Evolutionary conservation across 768 basidiomycete genomes (phyloP), one percentile per base, ranked within the genome.

Genomic region (Kockovaella imperatae): DNA sequence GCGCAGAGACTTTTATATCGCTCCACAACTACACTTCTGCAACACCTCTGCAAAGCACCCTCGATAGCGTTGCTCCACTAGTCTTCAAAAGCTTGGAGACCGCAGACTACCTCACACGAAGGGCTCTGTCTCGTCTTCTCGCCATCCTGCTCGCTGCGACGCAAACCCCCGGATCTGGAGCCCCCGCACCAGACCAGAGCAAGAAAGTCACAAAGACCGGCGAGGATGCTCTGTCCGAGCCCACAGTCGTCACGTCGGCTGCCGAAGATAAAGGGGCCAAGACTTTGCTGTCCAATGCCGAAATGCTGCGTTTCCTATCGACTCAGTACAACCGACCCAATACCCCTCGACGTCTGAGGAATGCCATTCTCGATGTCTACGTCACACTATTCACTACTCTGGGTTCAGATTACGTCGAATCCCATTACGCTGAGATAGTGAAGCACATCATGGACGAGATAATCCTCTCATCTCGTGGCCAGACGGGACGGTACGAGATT

Each of bases 281-380:
- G 56, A 78, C 85, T 0, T 78, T 90, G 30, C 74, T 88, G 47
- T 78, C 79, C 0, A 79, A 83, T 0, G 71, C 71, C 14, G 87
- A 91, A 59, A 93, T 96, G 89, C 72, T 96, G 8, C 67, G 66
- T n/a, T 80, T 81, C 44, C 77, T 97, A 3, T 88, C 89, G 0
- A 69, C 71, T 0, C 83, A 84, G 24, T 87, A 88, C 74, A 93
- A 87, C 75, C 86, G 83, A 65, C 72, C 79, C 1, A 75, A 79
- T 30, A 60, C 79, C 0, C 76, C 83, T 1, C 80, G 85, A 31
- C 82, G 82, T 69, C 79, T 79, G 2, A 80, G 86, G 18, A 82
- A 88, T 28, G 89, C 87, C 5, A 78, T 97, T 20, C 83, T 95
- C 64, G 87, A 95, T 54, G 83, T 87, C 57, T 95, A 96, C 61